A percentile compares a stretch with the other conserved stretches of the same genome.
These are phyloP conservation scores for Rhizopus arrhizus DNA, from an alignment of 371 early-diverging fungal species.

Conservation along the genomic window DNA sequence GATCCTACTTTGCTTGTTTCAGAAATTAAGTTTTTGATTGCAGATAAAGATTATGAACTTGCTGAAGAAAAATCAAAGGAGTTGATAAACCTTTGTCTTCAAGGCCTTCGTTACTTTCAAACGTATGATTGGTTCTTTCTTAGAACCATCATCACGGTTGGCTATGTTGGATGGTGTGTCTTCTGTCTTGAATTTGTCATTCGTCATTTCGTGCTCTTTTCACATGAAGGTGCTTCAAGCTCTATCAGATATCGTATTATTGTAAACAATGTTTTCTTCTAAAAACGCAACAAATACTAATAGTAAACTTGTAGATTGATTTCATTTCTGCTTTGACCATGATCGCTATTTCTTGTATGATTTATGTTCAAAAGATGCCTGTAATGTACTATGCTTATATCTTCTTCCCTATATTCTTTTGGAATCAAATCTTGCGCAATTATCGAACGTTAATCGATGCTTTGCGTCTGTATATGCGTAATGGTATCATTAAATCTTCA, in stretches of 20 bases:
- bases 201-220: constrained; percentile 41
- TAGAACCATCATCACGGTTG: constrained; percentile 78
- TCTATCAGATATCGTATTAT: constrained; percentile 7
- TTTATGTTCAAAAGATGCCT: constrained; percentile 78
- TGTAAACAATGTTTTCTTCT: constrained; percentile 14
- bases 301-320: constrained; percentile 42
- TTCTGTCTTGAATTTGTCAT: constrained; percentile 80
- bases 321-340: constrained; percentile 43
- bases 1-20: constrained; percentile 54
- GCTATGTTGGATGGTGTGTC: constrained; percentile 93
- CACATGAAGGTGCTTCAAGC: not conserved
- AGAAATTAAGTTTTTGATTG: constrained; percentile 66
- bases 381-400: constrained; percentile 83
- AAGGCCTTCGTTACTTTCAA: constrained; percentile 92
- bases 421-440: constrained; percentile 66
- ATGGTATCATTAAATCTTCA: constrained; percentile 13
- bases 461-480: constrained; percentile 24
- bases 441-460: constrained; percentile 30
- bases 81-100: constrained; percentile 67
- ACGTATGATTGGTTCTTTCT: constrained; percentile 96
- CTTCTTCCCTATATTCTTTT: constrained; percentile 85
- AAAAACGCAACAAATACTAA: not conserved
- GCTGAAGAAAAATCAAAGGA: constrained; percentile 67
- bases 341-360: constrained; percentile 45
- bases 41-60: constrained; percentile 55